phyloP scores from a whole-genome alignment of 106 monocot species.

The Iris macrosiphon region DNA sequence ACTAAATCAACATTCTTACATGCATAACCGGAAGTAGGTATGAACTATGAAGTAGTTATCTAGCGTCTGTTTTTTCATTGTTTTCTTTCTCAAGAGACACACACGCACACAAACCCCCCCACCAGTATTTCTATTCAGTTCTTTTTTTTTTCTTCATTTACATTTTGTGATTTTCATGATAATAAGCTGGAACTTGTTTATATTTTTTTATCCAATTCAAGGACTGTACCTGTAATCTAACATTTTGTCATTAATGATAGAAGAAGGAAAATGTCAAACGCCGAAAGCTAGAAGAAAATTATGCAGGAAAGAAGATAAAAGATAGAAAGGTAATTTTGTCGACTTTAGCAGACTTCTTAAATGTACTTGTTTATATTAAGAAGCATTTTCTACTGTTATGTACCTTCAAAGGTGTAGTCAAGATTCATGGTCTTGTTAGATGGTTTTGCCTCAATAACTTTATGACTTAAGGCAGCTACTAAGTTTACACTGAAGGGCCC shows the following conservation, averaged over 20 bases:
- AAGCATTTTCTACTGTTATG: neutral
- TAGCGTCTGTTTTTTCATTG: too few relatives aligned
- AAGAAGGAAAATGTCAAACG: constrained; percentile 78
- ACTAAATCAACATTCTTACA: too few relatives aligned
- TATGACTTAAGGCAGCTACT: neutral
- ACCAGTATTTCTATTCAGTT: too few relatives aligned
- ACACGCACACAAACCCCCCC: too few relatives aligned
- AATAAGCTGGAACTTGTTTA: too few relatives aligned
- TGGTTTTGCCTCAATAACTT: too few relatives aligned
- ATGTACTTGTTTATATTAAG: neutral
- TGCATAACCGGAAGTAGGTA: too few relatives aligned
- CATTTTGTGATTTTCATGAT: too few relatives aligned
- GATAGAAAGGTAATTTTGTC: constrained; percentile 58
- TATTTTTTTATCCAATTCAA: neutral
- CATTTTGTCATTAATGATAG: constrained; percentile 24
- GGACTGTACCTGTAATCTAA: neutral
- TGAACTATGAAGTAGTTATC: too few relatives aligned
- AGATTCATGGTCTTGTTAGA: too few relatives aligned
- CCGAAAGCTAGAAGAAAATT: constrained; percentile 49
- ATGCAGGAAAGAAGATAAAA: constrained; percentile 51
- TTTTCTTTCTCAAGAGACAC: too few relatives aligned
- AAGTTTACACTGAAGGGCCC: neutral
- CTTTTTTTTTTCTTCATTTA: too few relatives aligned
- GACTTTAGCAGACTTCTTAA: neutral
- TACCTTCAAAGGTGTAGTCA: neutral